Conservation (phyloP, 352 stramenopile species). For the Phytophthora idaei region DNA sequence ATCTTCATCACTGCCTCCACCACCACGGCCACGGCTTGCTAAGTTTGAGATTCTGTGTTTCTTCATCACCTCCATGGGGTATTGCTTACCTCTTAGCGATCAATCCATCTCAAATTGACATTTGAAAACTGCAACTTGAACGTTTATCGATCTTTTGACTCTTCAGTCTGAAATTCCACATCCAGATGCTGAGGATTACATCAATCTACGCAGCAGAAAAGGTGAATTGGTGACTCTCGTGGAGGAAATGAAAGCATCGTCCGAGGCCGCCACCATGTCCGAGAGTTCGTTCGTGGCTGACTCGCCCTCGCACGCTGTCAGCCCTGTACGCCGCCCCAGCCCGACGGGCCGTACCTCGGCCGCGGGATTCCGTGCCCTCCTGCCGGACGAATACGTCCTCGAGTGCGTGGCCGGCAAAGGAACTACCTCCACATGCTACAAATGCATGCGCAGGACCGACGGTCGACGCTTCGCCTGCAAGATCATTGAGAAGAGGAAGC, state of each 20-base stretch:
- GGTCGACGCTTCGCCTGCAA: slow-evolving; percentile 72
- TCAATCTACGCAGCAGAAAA: slow-evolving; percentile 11
- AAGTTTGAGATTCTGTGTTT: background rate
- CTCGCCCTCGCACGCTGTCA: slow-evolving; percentile 33
- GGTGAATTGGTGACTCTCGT: slow-evolving; percentile 19
- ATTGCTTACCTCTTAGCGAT: background rate
- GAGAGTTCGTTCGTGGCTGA: slow-evolving; percentile 57
- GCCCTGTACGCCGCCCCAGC: slow-evolving; percentile 10
- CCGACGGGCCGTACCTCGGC: slow-evolving; percentile 27
- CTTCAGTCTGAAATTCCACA: slow-evolving; percentile 5
- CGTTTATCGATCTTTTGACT: slow-evolving; percentile 13
- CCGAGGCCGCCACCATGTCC: slow-evolving; percentile 45
- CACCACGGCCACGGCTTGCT: slow-evolving; percentile 9
- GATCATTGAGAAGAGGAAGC: slow-evolving; percentile 74
- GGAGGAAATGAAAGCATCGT: slow-evolving; percentile 24
- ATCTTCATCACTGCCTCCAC: slow-evolving; percentile 87
- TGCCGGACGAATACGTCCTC: slow-evolving; percentile 55
- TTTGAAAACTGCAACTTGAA: slow-evolving; percentile 35
- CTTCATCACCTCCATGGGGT: background rate
- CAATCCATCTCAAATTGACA: background rate
- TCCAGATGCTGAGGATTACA: slow-evolving; percentile 3
- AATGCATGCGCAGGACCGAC: slow-evolving; percentile 53
- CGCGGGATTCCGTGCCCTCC: slow-evolving; percentile 41
- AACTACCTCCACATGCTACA: slow-evolving; percentile 78
- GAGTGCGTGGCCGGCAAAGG: slow-evolving; percentile 68